Evolutionary conservation across 352 stramenopile genomes (phyloP).

Genomic region (Phytophthora foliorum): DNA sequence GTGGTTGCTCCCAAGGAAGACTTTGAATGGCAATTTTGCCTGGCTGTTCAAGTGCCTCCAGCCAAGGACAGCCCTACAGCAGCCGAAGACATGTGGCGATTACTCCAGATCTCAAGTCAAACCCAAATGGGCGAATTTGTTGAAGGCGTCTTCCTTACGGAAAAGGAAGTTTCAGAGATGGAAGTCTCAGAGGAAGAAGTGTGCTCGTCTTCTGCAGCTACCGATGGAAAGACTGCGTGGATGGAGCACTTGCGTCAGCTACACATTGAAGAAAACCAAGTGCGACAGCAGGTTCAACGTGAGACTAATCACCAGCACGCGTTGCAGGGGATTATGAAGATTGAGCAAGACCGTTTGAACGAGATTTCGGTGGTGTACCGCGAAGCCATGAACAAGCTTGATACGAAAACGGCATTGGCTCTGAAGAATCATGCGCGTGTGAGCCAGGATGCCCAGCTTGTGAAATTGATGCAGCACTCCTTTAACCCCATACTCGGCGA

Average conservation of each 20-base stretch:
- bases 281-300: conserved; percentile 63
- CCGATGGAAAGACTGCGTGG: conserved; percentile 45
- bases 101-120: conserved; percentile 62
- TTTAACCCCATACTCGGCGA: conserved; percentile 76
- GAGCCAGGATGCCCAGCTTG: conserved; percentile 66
- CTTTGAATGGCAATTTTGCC: conserved; percentile 60
- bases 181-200: conserved; percentile 76
- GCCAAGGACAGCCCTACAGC: conserved; percentile 7
- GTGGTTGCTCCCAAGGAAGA: conserved; percentile 28
- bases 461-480: conserved; percentile 76
- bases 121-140: conserved; percentile 63
- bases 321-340: conserved; percentile 77
- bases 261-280: conserved; percentile 59
- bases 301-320: conserved; percentile 67
- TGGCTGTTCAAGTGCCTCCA: conserved; percentile 45
- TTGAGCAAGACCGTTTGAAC: conserved; percentile 74
- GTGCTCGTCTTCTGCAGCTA: conserved; percentile 45
- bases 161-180: conserved; percentile 69
- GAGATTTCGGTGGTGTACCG: conserved; percentile 67
- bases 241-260: conserved; percentile 63
- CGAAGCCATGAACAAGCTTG: conserved; percentile 61
- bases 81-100: conserved; percentile 54
- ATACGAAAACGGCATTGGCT: conserved; percentile 49
- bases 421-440: conserved; percentile 69
- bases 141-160: conserved; percentile 59